phyloP scores from a whole-genome alignment of 768 basidiomycete species.

The Rhodotorula taiwanensis region DNA sequence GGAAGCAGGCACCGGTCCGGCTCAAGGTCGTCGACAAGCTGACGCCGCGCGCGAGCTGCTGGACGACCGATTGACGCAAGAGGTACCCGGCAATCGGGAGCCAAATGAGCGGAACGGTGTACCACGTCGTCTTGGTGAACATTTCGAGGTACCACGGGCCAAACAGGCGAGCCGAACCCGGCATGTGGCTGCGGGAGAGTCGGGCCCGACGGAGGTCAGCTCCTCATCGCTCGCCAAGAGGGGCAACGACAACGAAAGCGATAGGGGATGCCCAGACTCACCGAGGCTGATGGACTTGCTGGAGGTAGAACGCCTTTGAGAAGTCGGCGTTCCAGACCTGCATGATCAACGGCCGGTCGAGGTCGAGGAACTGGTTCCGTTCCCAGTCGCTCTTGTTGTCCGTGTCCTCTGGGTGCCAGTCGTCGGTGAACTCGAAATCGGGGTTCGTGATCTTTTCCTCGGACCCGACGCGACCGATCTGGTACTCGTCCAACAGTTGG shows the following conservation, averaged over 20 bases:
- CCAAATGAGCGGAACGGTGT: slow-evolving; percentile 86
- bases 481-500: slow-evolving; percentile 80
- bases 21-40: slow-evolving; percentile 31
- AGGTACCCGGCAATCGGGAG: slow-evolving; percentile 74
- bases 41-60: slow-evolving; percentile 54
- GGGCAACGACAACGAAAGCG: neutral
- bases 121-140: slow-evolving; percentile 84
- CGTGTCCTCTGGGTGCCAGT: slow-evolving; percentile 87
- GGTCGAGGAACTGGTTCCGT: slow-evolving; percentile 85
- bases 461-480: slow-evolving; percentile 72
- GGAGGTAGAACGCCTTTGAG: slow-evolving; percentile 89
- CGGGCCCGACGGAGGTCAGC: neutral
- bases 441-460: slow-evolving; percentile 70
- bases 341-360: slow-evolving; percentile 63
- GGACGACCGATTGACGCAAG: slow-evolving; percentile 66
- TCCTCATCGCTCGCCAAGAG: neutral
- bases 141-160: slow-evolving; percentile 74
- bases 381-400: slow-evolving; percentile 71
- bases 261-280: slow-evolving; percentile 55
- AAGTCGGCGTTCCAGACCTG: slow-evolving; percentile 87
- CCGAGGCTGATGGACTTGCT: slow-evolving; percentile 94
- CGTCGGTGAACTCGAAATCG: slow-evolving; percentile 82
- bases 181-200: slow-evolving; percentile 28
- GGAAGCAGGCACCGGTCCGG: slow-evolving; percentile 63
- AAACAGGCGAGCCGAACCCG: slow-evolving; percentile 65